These are phyloP conservation scores for Candida silvatica DNA, from an alignment of 805 yeast genomes.

Conservation along the genomic window DNA sequence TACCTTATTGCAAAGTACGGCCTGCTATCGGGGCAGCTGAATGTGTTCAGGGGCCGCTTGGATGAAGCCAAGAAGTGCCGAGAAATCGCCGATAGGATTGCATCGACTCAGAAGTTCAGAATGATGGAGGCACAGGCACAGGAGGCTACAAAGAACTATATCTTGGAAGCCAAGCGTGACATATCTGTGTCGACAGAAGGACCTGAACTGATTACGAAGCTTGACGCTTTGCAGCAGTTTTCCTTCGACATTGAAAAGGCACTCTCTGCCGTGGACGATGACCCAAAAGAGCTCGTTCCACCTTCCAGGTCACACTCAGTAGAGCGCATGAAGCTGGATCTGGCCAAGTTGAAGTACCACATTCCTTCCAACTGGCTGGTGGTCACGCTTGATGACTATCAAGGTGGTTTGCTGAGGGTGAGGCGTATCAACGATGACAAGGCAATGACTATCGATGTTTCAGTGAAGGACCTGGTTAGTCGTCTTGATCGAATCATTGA, in stretches of 20 bases:
- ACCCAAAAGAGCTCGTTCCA: conserved; percentile 2
- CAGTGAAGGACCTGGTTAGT: no score
- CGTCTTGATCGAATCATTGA: conserved; percentile 43
- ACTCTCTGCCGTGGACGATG: conserved; percentile 7
- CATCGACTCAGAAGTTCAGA: no score
- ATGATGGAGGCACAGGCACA: no score
- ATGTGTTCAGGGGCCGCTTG: conserved; percentile 10
- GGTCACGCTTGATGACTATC: not conserved
- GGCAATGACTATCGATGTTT: no score
- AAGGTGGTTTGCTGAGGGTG: no score
- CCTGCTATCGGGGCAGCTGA: conserved; percentile 14
- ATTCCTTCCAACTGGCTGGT: not conserved
- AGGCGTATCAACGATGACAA: no score
- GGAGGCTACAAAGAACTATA: no score
- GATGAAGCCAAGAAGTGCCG: conserved; percentile 9
- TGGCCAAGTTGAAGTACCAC: not conserved
- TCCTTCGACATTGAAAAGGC: not conserved
- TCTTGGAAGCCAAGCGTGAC: no score
- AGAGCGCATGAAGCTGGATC: not conserved
- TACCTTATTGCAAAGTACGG: conserved; percentile 12
- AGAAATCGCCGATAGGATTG: conserved; percentile 3
- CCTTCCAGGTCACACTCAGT: no score
- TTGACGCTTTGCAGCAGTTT: not conserved
- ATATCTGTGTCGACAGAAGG: no score
- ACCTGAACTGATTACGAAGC: no score